A percentile compares a stretch with the other conserved stretches of the same genome.
Evolutionary conservation across 768 basidiomycete genomes (phyloP).

Genomic region (Collybiopsis confluens): DNA sequence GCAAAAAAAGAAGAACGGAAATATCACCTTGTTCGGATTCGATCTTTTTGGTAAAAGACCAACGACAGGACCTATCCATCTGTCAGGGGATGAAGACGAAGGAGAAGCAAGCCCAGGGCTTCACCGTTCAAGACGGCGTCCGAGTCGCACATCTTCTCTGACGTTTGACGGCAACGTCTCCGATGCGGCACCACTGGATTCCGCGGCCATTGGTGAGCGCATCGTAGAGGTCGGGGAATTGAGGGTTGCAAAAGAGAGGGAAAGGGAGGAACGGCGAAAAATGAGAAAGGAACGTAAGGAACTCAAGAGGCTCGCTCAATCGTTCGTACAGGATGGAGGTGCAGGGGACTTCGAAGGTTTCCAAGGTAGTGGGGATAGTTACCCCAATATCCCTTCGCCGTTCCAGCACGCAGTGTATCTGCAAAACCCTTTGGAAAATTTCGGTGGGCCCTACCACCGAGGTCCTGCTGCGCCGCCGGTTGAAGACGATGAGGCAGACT

Average conservation of each 20-base stretch:
- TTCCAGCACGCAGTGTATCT: constrained; percentile 15
- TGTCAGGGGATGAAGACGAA: constrained; percentile 54
- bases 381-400: constrained; percentile 16
- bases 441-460: constrained; percentile 3
- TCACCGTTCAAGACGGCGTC: constrained; percentile 15
- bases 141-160: constrained; percentile 13
- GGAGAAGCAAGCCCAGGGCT: constrained; percentile 12
- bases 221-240: constrained; percentile 26
- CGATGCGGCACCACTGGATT: constrained; percentile 64
- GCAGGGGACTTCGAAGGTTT: constrained; percentile 62
- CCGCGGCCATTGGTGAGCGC: constrained; percentile 45
- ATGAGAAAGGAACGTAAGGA: constrained; percentile 43
- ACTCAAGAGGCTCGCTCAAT: constrained; percentile 34
- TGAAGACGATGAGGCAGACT: constrained; percentile 51
- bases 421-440: constrained; percentile 8
- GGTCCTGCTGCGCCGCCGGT: constrained; percentile 18
- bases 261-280: constrained; percentile 45
- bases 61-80: constrained; percentile 43
- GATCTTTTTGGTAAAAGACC: constrained; percentile 55
- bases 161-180: constrained; percentile 51
- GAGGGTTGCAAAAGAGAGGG: constrained; percentile 35
- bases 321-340: constrained; percentile 29
- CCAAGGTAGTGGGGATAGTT: constrained; percentile 44
- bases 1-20: constrained; percentile 26
- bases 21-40: constrained; percentile 61